Base-by-base conservation (phyloP, 225 moss, liverwort and hornwort genomes). In the Pleurozium schreberi region DNA sequence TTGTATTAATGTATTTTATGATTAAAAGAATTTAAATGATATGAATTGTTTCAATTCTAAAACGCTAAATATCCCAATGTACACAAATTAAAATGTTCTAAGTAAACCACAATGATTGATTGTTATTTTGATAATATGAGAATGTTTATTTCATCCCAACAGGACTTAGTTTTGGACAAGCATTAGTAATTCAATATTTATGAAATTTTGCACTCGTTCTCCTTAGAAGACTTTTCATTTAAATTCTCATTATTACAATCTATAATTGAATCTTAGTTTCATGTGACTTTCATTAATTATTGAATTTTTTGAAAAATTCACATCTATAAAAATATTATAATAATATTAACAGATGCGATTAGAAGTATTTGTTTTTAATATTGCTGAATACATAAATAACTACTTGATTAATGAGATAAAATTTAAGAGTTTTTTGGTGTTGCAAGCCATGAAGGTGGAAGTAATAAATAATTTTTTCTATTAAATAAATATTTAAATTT, bases 201-300 rank as follows among this genome's bases (percentile, higher is more conserved):
- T 50, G 8, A 75, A 49, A 19, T 3, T 33, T 50, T 19, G 6
- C 28, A 45, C 2, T 28, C 0, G 28, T 49, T 18, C 17, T 1
- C 31, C 18, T 47, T 19, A 12, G 14, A 22, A 14, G 13, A 76
- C 14, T 75, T 52, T 0, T 14, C 27, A 43, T 45, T 43, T 2
- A 0, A 73, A 1, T 27, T 43, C 1, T 22, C 5, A 52, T 76
- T 36, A 36, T 23, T 36, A 52, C 14, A 52, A 76, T 52, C 15
- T 21, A 14, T 52, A 14, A 14, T 14, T 14, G 13, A 52, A 52
- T 34, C 9, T 14, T 34, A 14, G 23, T 36, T 36, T 36, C 4
- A 36, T 22, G 0, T 76, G 3, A 49, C 7, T 19, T 7, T 11
- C 2, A 47, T 31, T 30, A 6, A 47, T 30, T 11, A 47, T 31